Evolutionary conservation across 2,329 filamentous ascomycete species (phyloP).

Genomic region (Rugonectria rugulosa): DNA sequence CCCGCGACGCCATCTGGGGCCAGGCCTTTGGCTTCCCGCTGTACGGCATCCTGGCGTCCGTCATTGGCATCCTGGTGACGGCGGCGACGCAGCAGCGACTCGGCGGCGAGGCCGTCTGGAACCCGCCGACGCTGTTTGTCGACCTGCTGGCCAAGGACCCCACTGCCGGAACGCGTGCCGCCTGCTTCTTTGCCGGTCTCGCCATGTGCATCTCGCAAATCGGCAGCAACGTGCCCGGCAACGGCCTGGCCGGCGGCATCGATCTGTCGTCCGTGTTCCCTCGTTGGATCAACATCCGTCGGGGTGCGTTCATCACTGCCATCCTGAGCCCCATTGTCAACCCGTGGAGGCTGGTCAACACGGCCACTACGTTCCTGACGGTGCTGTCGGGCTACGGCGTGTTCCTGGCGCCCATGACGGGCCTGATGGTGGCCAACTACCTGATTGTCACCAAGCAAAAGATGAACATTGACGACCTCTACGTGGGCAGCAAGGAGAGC

Average conservation of each 20-base stretch:
- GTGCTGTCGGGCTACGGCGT: slow-evolving; percentile 48
- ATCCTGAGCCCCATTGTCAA: slow-evolving; percentile 47
- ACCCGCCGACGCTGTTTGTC: slow-evolving; percentile 46
- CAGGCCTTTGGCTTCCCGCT: slow-evolving; percentile 47
- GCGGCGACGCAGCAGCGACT: slow-evolving; percentile 49
- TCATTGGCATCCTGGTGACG: slow-evolving; percentile 51
- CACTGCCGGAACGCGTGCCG: slow-evolving; percentile 45
- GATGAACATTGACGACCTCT: slow-evolving; percentile 47
- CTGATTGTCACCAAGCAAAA: slow-evolving; percentile 43
- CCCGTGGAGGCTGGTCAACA: slow-evolving; percentile 49
- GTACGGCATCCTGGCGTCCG: slow-evolving; percentile 45
- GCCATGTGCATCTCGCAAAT: slow-evolving; percentile 47
- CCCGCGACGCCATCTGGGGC: slow-evolving; percentile 44
- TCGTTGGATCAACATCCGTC: slow-evolving; percentile 48
- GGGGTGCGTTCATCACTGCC: slow-evolving; percentile 48
- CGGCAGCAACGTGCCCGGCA: slow-evolving; percentile 48
- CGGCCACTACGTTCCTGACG: slow-evolving; percentile 46
- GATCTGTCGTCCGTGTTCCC: slow-evolving; percentile 50
- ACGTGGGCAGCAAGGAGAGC: slow-evolving; percentile 38
- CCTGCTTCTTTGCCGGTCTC: slow-evolving; percentile 48
- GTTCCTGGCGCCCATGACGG: slow-evolving; percentile 50
- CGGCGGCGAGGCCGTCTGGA: slow-evolving; percentile 48
- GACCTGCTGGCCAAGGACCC: slow-evolving; percentile 41
- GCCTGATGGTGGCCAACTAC: slow-evolving; percentile 49
- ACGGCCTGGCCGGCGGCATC: slow-evolving; percentile 48